Evolutionary conservation across 2,329 filamentous ascomycete genomes (phyloP).

Genomic region (Hymenoscyphus scutula): DNA sequence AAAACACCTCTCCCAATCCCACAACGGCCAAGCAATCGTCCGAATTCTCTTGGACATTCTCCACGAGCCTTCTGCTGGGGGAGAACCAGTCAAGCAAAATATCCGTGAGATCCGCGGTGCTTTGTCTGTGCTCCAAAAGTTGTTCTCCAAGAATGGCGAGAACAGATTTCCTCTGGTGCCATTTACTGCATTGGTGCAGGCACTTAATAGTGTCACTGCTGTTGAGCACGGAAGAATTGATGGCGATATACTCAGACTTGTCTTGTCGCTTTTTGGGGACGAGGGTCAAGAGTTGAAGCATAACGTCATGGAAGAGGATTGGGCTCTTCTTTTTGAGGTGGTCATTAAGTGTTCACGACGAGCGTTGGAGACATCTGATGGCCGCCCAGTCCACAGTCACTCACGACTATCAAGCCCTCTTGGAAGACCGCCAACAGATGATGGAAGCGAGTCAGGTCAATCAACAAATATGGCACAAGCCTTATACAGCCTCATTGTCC

Average conservation of each 20-base stretch:
- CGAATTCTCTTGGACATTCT: conserved; percentile 63
- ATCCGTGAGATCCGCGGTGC: conserved; percentile 60
- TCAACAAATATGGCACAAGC: conserved; percentile 30
- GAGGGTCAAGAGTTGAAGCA: conserved; percentile 52
- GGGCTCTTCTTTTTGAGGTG: conserved; percentile 59
- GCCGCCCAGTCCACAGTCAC: conserved; percentile 24
- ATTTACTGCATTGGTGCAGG: conserved; percentile 57
- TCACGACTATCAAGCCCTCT: conserved; percentile 20
- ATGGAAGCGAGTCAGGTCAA: conserved; percentile 24
- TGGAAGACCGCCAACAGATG: conserved; percentile 25
- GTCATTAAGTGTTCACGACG: conserved; percentile 50
- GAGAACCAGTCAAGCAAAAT: conserved; percentile 49
- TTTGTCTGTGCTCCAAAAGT: conserved; percentile 59
- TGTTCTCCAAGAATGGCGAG: conserved; percentile 57
- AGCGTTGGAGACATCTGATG: conserved; percentile 32
- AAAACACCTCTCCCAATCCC: conserved; percentile 68
- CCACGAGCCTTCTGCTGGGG: conserved; percentile 46
- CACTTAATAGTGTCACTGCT: conserved; percentile 49
- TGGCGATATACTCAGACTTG: conserved; percentile 35
- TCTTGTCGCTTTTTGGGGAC: conserved; percentile 55
- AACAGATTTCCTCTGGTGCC: conserved; percentile 60
- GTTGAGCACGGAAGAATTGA: conserved; percentile 35
- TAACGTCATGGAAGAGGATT: conserved; percentile 63
- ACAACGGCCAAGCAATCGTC: conserved; percentile 69
- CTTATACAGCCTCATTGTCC: conserved; percentile 33